Evolutionary conservation across 768 basidiomycete genomes (phyloP), one percentile per base, ranked within the genome.

Genomic region (Collybiopsis luxurians): DNA sequence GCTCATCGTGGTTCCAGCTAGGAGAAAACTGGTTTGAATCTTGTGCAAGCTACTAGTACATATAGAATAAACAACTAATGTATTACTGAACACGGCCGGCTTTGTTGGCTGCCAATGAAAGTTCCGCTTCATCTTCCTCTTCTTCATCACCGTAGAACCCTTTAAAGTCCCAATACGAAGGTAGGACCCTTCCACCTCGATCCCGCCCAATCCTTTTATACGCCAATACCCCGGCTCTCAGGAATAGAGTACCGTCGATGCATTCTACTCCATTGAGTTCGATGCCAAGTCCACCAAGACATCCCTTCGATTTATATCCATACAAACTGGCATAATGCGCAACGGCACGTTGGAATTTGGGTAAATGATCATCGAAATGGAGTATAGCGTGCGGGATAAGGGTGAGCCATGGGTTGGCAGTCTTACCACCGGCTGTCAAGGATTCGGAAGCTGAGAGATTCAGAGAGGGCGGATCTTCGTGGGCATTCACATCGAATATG

Each of bases 231-330:
- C 85, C 86, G 0, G 73, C 72, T 44, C 86, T 72, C 34, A 86
- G 61, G 64, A 90, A 90, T 47, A 90, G 61, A 15, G 80, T 80
- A 7, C 87, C 87, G 64, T 89, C 87, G 27, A 79, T 60, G 36
- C 71, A 63, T 53, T 81, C 81, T 5, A 75, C 76, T 17, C 79
- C 85, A 11, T 74, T 71, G 40, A 86, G 68, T 48, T 81, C 72
- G 15, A 75, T 75, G 0, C 63, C 63, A 26, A 69, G 62, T 46
- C 70, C 64, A 55, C 65, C 59, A 27, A 40, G 34, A 59, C 49
- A 48, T 56, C 67, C 64, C 6, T 61, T 48, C 9, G 60, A 57
- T 38, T 78, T 71, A 30, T 63, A 59, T 10, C 82, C 83, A 48
- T 80, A 85, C 49, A 78, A 27, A 10, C 61, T 56, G 4, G 69